phyloP scores from a whole-genome alignment of 768 basidiomycete genomes.

The Boletus tylopilopsis region DNA sequence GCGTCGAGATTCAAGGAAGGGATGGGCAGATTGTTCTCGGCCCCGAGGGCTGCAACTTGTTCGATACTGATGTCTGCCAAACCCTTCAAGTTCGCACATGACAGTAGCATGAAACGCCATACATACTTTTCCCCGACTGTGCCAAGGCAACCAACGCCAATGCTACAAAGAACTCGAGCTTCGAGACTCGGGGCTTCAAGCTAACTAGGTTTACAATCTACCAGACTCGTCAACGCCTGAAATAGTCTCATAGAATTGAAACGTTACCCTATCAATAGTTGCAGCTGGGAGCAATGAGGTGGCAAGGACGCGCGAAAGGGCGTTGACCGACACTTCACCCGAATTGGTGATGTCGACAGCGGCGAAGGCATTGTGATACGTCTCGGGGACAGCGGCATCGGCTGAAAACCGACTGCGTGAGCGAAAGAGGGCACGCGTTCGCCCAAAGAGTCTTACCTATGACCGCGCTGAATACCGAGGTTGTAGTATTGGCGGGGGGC shows the following conservation, averaged over 20 bases:
- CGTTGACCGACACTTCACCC: conserved; percentile 80
- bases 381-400: conserved; percentile 74
- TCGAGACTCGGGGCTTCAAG: conserved; percentile 74
- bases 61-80: conserved; percentile 72
- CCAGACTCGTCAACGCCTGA: conserved; percentile 4
- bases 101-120: background rate
- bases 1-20: conserved; percentile 64
- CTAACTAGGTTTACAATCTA: conserved; percentile 91
- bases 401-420: conserved; percentile 39
- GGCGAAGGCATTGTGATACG: conserved; percentile 72
- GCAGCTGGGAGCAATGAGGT: conserved; percentile 79
- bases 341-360: conserved; percentile 65
- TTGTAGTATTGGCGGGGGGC: conserved; percentile 50
- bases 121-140: conserved; percentile 72
- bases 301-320: conserved; percentile 73
- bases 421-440: background rate
- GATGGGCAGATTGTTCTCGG: conserved; percentile 74
- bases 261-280: conserved; percentile 71
- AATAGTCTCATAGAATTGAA: background rate
- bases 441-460: conserved; percentile 47
- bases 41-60: conserved; percentile 71
- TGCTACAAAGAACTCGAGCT: conserved; percentile 89
- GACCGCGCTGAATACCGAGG: conserved; percentile 60
- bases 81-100: background rate
- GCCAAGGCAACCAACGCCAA: conserved; percentile 84